A percentile compares a stretch with the other conserved stretches of the same genome.
These are phyloP conservation scores for Boletus reticulatus DNA, from an alignment of 768 basidiomycete species.

Conservation along the genomic window DNA sequence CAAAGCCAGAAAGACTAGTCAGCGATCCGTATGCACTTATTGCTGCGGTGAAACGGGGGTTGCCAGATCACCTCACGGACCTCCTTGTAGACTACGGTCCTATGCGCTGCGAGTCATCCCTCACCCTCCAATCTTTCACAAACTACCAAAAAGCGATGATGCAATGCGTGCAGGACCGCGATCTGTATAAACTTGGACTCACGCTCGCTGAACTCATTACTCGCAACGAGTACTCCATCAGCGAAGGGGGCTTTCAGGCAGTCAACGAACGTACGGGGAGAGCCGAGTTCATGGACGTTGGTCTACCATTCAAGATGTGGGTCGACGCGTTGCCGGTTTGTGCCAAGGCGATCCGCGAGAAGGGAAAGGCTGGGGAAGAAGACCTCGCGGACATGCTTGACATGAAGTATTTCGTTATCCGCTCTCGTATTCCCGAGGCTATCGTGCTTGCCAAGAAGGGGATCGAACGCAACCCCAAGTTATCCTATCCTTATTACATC, in stretches of 20 bases:
- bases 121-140: slow-evolving; percentile 37
- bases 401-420: slow-evolving; percentile 55
- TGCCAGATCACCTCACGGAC: slow-evolving; percentile 45
- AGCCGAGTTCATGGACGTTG: slow-evolving; percentile 39
- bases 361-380: slow-evolving; percentile 38
- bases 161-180: slow-evolving; percentile 40
- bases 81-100: slow-evolving; percentile 48
- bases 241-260: slow-evolving; percentile 49
- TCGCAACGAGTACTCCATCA: slow-evolving; percentile 56
- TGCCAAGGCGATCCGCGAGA: slow-evolving; percentile 49
- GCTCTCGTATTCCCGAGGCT: slow-evolving; percentile 45
- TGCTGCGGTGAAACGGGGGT: slow-evolving; percentile 39
- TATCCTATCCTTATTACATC: slow-evolving; percentile 61
- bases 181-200: slow-evolving; percentile 51
- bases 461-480: slow-evolving; percentile 50
- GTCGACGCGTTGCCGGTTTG: slow-evolving; percentile 55
- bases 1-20: slow-evolving; percentile 39
- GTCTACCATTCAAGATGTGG: slow-evolving; percentile 59
- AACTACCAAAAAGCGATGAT: slow-evolving; percentile 57
- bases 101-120: slow-evolving; percentile 43
- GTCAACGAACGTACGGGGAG: slow-evolving; percentile 43
- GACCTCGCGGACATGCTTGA: slow-evolving; percentile 63
- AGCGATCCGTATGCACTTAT: slow-evolving; percentile 50
- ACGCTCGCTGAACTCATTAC: slow-evolving; percentile 48
- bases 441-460: slow-evolving; percentile 42